Evolutionary conservation across 768 basidiomycete genomes (phyloP).

Genomic region (Stropharia rugosoannulata): DNA sequence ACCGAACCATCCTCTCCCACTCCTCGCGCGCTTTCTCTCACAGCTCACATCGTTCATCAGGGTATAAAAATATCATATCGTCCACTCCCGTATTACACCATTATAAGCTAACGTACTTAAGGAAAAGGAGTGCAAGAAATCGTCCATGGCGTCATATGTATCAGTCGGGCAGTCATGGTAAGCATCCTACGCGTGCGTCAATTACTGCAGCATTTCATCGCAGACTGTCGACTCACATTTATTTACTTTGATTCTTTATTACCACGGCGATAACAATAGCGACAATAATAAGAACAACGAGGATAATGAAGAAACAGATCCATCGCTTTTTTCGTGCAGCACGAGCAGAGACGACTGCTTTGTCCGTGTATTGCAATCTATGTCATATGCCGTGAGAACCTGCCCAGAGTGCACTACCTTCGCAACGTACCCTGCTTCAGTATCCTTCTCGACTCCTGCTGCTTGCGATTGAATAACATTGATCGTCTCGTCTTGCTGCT

Average conservation of each 20-base stretch:
- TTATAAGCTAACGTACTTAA: constrained; percentile 3
- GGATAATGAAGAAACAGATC: constrained; percentile 85
- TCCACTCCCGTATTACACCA: constrained; percentile 9
- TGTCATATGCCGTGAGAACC: neutral
- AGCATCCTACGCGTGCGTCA: constrained; percentile 7
- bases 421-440: constrained; percentile 72
- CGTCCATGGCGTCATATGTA: constrained; percentile 13
- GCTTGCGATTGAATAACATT: constrained; percentile 81
- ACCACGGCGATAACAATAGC: constrained; percentile 64
- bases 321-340: constrained; percentile 94
- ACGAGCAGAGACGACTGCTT: constrained; percentile 83
- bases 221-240: constrained; percentile 24
- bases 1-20: neutral
- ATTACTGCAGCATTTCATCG: neutral
- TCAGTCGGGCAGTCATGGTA: constrained; percentile 5
- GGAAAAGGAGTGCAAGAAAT: constrained; percentile 9
- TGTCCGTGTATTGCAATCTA: constrained; percentile 81
- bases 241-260: constrained; percentile 37
- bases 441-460: constrained; percentile 72
- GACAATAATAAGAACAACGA: constrained; percentile 67
- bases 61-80: constrained; percentile 13
- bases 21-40: neutral
- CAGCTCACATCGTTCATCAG: neutral
- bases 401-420: neutral
- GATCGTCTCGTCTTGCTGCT: constrained; percentile 91